A percentile compares a stretch with the other conserved stretches of the same genome.
These are phyloP conservation scores for Pseudogymnoascus sp. DNA, from an alignment of 2,329 filamentous ascomycete species.

Conservation along the genomic window DNA sequence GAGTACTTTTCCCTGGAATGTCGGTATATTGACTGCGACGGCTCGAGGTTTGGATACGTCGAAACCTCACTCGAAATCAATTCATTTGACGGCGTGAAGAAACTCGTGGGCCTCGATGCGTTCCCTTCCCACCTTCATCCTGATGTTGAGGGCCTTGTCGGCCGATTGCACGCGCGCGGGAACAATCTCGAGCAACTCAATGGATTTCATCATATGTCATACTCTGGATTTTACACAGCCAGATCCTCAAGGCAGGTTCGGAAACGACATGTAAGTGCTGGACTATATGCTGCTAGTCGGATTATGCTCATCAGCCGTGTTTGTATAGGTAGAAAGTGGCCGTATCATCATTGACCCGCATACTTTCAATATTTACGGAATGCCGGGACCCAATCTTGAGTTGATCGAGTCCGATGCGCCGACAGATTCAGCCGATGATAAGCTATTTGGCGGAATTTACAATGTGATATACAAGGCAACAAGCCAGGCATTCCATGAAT, in stretches of 20 bases:
- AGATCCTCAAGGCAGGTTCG: constrained; percentile 15
- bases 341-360: constrained; percentile 18
- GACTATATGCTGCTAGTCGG: neutral
- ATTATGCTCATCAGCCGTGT: constrained; percentile 8
- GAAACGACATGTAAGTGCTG: constrained; percentile 15
- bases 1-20: constrained; percentile 15
- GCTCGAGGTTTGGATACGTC: constrained; percentile 16
- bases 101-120: constrained; percentile 13
- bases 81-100: constrained; percentile 14
- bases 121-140: constrained; percentile 16
- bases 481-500: constrained; percentile 10
- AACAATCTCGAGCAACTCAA: constrained; percentile 13
- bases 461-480: constrained; percentile 17
- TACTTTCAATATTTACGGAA: constrained; percentile 14
- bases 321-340: constrained; percentile 14
- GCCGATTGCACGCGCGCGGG: constrained; percentile 11
- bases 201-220: constrained; percentile 16
- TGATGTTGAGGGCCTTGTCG: constrained; percentile 9
- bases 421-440: neutral
- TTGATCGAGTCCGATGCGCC: neutral
- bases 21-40: constrained; percentile 16
- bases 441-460: neutral
- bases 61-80: constrained; percentile 14
- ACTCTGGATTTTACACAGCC: constrained; percentile 17
- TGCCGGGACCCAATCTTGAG: constrained; percentile 13